Base-by-base conservation (phyloP, 2,329 filamentous ascomycete genomes). In the Huntiella moniliformis region DNA sequence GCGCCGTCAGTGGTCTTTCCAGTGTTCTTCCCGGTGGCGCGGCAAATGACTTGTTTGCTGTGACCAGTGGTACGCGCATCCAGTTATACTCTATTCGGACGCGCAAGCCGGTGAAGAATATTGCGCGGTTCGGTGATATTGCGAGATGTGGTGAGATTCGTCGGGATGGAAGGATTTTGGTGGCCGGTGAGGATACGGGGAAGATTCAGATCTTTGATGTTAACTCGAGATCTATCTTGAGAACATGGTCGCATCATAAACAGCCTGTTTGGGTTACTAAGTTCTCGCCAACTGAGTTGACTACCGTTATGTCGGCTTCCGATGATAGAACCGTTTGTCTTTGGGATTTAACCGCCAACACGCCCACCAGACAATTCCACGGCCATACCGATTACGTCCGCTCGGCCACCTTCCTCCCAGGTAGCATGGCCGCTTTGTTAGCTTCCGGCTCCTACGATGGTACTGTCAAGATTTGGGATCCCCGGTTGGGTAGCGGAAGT, bases 171-270 rank as follows among this genome's bases (percentile, higher is more conserved):
- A 75, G 85, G 51, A 82, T 98, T 48, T 64, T 98, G 54, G 80
- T 92, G 33, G 86, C 88, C 31, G 88, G 88, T 55, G 88, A 95
- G 54, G 88, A 95, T 58, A 81, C 77, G 36, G 92, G 92, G 48
- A 78, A 80, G 51, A 83, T 98, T 53, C 92, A 98, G 63, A 86
- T 95, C 10, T 98, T 96, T 58, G 91, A 98, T 57, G 77, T 93
- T 44, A 78, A 58, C 38, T 88, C 86, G 48, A 74, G 91, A 52
- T 86, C 86, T 3, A 94, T 98, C 53, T 66, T 98, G 55, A 88
- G 91, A 67, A 95, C 88, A 44, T 98, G 91, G 88, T 77, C 79
- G 52, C 77, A 87, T 54, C 88, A 96, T 66, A 87, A 86, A 64
- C 87, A 93, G 68, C 84, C 91, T 11, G 84, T 93, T 17, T 95